Conservation (phyloP, 805 yeast genomes). For the Kodamaea kaohsiungensis region DNA sequence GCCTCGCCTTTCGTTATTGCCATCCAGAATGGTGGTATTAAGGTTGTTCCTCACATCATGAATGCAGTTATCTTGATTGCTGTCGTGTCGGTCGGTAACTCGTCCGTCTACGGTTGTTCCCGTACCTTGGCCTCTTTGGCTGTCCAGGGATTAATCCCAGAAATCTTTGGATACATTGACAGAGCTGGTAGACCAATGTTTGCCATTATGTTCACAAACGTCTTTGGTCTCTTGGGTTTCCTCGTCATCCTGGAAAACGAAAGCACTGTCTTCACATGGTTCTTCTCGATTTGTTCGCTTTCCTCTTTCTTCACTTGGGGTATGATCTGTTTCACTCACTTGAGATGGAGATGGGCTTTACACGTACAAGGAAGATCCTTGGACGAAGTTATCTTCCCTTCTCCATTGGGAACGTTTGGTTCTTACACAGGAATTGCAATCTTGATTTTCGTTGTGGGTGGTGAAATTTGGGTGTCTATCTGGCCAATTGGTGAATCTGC, state of each 20-base stretch:
- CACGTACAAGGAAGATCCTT: slow-evolving; percentile 31
- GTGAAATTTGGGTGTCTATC: slow-evolving; percentile 41
- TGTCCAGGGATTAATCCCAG: slow-evolving; percentile 71
- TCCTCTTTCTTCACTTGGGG: slow-evolving; percentile 45
- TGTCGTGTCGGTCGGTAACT: slow-evolving; percentile 75
- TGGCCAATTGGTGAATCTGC: slow-evolving; percentile 36
- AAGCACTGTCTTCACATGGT: slow-evolving; percentile 39
- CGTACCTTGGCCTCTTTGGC: slow-evolving; percentile 69
- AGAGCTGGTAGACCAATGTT: slow-evolving; percentile 43
- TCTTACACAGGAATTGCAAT: slow-evolving; percentile 34
- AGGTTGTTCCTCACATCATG: slow-evolving; percentile 68
- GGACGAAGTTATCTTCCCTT: slow-evolving; percentile 35
- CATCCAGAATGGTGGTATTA: slow-evolving; percentile 59
- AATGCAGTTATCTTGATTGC: slow-evolving; percentile 74
- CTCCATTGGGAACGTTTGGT: slow-evolving; percentile 40
- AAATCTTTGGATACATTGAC: slow-evolving; percentile 40
- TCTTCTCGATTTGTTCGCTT: slow-evolving; percentile 42
- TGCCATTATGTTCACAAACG: slow-evolving; percentile 32
- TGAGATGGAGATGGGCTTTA: slow-evolving; percentile 43
- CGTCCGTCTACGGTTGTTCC: slow-evolving; percentile 72
- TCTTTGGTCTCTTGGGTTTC: slow-evolving; percentile 43
- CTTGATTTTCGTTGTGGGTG: slow-evolving; percentile 33
- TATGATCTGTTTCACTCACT: slow-evolving; percentile 41
- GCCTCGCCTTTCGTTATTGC: slow-evolving; percentile 82
- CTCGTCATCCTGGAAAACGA: slow-evolving; percentile 34